Conservation (phyloP, 1,284 basidiomycete genomes). For the Laetiporus sulphureus region DNA sequence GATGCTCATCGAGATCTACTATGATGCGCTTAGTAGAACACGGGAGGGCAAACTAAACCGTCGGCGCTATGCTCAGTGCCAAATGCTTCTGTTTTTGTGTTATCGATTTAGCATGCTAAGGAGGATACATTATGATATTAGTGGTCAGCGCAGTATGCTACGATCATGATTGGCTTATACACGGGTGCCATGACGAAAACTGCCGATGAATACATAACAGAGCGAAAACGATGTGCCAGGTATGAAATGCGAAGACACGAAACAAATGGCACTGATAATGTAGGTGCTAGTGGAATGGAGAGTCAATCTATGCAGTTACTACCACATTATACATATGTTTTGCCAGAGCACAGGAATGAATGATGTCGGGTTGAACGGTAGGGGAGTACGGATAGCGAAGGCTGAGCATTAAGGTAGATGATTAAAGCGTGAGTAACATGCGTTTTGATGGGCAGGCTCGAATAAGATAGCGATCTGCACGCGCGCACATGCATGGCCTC, state of each 20-base stretch:
- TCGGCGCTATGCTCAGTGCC: no score
- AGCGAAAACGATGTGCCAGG: neutral
- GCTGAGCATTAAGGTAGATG: constrained; percentile 14
- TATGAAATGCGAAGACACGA: no score
- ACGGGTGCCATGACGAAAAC: constrained; percentile 5
- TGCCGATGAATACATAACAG: constrained; percentile 6
- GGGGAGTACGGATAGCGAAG: constrained; percentile 4
- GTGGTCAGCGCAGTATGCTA: neutral
- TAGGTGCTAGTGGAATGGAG: constrained; percentile 3
- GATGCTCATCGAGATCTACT: no score
- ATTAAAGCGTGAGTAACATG: constrained; percentile 22
- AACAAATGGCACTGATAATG: no score
- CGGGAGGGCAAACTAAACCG: no score
- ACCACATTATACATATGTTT: no score
- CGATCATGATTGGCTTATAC: constrained; percentile 1
- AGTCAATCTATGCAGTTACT: constrained; percentile 7
- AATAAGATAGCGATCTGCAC: constrained; percentile 20
- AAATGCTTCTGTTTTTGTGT: no score
- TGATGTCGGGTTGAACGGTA: constrained; percentile 4
- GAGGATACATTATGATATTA: neutral
- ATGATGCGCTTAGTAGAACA: no score
- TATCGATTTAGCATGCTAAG: no score
- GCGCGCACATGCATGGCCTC: constrained; percentile 11
- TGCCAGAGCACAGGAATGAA: no score
- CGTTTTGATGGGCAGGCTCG: constrained; percentile 13